Base-by-base conservation (phyloP, 169 alveolate genomes). In the Eimeria praecox region DNA sequence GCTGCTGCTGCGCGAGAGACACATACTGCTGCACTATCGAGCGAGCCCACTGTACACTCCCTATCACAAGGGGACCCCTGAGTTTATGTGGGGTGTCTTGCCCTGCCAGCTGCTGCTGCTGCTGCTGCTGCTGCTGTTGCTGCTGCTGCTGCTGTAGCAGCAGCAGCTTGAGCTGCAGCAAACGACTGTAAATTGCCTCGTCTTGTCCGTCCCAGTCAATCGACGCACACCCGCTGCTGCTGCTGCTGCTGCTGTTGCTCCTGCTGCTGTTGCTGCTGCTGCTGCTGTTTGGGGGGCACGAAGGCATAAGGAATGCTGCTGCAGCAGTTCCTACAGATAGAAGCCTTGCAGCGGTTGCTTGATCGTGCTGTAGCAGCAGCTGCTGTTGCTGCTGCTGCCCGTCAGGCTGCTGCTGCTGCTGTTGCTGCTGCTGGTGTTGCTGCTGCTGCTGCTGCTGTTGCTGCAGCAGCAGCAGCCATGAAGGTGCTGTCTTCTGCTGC, bases 171-270 rank as follows among this genome's bases (percentile, higher is more conserved):
- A 52, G 49, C 49, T 54, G 46, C 77, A 83, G 42, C 91, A 83
- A 9, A 30, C 44, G 56, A 33, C 77, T 52, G 77, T 40, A 83
- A 1, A 83, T 2, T 33, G 71, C 91, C 91, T 83, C 91, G 59
- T 83, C 91, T 44, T 83, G 91, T 14, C 91, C 91, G 62, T 83
- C 75, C 91, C 91, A 83, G 91, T 83, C 91, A 35, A 83, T n/a
- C 42, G 91, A 49, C 22, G 77, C 52, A 27, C 71, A 16, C 54
- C 40, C n/a, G 77, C 77, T 33, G 49, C 77, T 83, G 91, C 91
- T 83, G 77, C 73, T 46, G 46, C 52, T 73, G 56, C 52, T 73
- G 52, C 52, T 38, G 85, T 30, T 73, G 54, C 33, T 73, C 56
- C 85, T 33, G 75, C 77, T 52, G 91, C 91, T 83, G 77, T n/a